A percentile compares a stretch with the other conserved stretches of the same genome.
Conservation (phyloP, 169 alveolate genomes). For the Plasmodium ovale region DNA sequence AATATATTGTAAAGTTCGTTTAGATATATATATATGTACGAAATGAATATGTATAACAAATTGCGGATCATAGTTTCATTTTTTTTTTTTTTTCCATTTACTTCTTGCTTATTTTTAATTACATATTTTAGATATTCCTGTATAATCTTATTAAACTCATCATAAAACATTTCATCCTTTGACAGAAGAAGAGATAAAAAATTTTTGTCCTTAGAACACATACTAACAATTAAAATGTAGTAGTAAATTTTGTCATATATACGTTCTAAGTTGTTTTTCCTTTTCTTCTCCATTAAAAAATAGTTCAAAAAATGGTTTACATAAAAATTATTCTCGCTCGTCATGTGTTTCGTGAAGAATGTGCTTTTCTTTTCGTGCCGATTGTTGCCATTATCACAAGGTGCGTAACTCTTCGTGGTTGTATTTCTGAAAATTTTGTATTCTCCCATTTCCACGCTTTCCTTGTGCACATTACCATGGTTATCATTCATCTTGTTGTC, state of each 20-base stretch:
- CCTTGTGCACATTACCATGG: background rate
- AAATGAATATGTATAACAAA: constrained; percentile 48
- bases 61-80: constrained; percentile 61
- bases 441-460: background rate
- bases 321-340: constrained; percentile 39
- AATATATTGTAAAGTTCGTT: constrained; percentile 58
- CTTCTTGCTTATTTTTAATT: constrained; percentile 29
- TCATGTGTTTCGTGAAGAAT: constrained; percentile 27
- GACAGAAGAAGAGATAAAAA: constrained; percentile 43
- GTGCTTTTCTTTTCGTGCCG: background rate
- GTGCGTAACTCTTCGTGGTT: background rate
- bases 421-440: background rate
- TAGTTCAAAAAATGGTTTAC: constrained; percentile 43
- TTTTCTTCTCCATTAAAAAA: constrained; percentile 15
- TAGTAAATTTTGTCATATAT: constrained; percentile 58
- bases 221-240: constrained; percentile 51
- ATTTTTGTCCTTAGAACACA: constrained; percentile 64
- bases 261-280: constrained; percentile 17
- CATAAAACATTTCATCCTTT: constrained; percentile 43
- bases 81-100: constrained; percentile 54
- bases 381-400: background rate
- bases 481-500: background rate
- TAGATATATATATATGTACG: constrained; percentile 56
- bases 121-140: constrained; percentile 60
- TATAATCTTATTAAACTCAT: constrained; percentile 35